phyloP scores from a whole-genome alignment of 192 early-diverging fungal species.

The Entomortierella chlamydospora region DNA sequence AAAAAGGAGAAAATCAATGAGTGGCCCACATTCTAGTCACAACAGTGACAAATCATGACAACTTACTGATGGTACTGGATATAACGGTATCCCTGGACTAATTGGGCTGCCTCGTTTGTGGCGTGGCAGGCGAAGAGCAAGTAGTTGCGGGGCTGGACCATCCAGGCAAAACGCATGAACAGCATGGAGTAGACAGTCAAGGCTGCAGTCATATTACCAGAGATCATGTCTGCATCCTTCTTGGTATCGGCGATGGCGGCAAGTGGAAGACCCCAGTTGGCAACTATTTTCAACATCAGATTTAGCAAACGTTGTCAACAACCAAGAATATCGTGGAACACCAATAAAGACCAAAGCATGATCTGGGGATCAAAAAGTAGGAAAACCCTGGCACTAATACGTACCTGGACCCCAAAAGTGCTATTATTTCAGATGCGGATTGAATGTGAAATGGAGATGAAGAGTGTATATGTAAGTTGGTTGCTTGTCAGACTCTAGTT shows the following conservation, averaged over 20 bases:
- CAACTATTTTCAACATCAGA: conserved; percentile 49
- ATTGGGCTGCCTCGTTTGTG: conserved; percentile 91
- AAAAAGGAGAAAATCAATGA: background rate
- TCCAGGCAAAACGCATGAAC: conserved; percentile 97
- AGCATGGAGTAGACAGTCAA: conserved; percentile 88
- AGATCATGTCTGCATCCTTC: conserved; percentile 92
- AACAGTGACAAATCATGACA: no score
- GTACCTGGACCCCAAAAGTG: conserved; percentile 70
- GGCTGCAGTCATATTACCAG: conserved; percentile 93
- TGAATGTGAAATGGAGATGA: no score
- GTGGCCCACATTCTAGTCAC: no score
- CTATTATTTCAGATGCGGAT: conserved; percentile 16
- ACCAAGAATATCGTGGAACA: background rate
- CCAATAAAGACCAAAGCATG: background rate
- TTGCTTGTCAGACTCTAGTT: no score
- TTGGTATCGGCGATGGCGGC: conserved; percentile 94
- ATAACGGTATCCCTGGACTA: conserved; percentile 87
- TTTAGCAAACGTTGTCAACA: no score
- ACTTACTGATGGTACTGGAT: conserved; percentile 81
- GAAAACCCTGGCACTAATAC: no score
- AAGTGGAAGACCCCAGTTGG: conserved; percentile 95
- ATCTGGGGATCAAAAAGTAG: no score
- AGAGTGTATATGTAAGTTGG: no score
- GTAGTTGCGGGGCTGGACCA: conserved; percentile 90
- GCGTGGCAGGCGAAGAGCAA: conserved; percentile 94